Base-by-base conservation (phyloP, 306 rosid genomes). In the Gastrolobium villosum region DNA sequence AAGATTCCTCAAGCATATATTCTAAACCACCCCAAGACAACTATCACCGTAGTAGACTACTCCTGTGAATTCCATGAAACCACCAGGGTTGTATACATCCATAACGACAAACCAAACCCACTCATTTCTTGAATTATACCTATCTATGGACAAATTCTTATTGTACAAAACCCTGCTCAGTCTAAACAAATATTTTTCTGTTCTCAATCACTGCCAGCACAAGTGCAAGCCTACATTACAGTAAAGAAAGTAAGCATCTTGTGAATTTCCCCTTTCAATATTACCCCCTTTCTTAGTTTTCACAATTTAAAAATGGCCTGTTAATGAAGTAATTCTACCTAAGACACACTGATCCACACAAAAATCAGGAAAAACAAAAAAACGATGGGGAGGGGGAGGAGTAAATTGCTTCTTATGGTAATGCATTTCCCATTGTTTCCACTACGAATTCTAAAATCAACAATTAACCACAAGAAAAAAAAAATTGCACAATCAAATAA, bases 291-390 rank as follows among this genome's bases (percentile, higher is more conserved):
- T 34, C 14, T 46, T 56, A 26, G 6, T 48, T 46, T 72, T 48
- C 37, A 56, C 55, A 72, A 10, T 14, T 43, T 49, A 68, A 74
- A 74, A 20, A 62, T 15, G 52, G 26, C 43, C 57, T 32, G 62
- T 15, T 31, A 63, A 78, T 50, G 60, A 61, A 81, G 50, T 40
- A 74, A 85, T 70, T 32, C 69, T 1, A 74, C 40, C 68, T 43
- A 45, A 45, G 48, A 68, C 81, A 81, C 65, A 72, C 72, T 44
- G 68, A 85, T 82, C 78, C 76, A 48, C 53, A 64, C 77, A 52
- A 39, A 34, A 63, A 56, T 20, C n/a, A 36, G 48, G 65, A 45
- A 1, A 60, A 20, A 45, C 3, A 43, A 14, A 56, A 45, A 49
- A 10, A 15, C 3, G 5, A 7, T 20, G 26, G 11, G 46, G 59